Percentiles rank a stretch among this genome's conserved stretches.
These are phyloP conservation scores for Penstemon davidsonii DNA, from an alignment of 257 asterid genomes.

Conservation along the genomic window DNA sequence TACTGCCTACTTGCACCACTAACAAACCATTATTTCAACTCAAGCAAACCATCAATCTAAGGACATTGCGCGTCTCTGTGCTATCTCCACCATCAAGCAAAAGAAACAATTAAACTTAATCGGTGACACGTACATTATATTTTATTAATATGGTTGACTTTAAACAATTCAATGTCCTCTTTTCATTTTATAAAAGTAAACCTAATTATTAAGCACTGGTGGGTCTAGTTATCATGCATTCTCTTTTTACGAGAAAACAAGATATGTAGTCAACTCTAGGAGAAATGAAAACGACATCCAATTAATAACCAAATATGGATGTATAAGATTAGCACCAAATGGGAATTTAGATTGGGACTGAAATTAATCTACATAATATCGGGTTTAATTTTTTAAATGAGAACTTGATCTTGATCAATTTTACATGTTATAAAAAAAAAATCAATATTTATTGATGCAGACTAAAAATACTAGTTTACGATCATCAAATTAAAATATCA, in stretches of 20 bases:
- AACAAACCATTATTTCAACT: background rate
- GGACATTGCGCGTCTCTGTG: conserved; percentile 22
- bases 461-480: too few relatives aligned
- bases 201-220: conserved; percentile 26
- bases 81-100: conserved; percentile 26
- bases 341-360: too few relatives aligned
- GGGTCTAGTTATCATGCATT: conserved; percentile 5
- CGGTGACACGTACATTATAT: conserved; percentile 11
- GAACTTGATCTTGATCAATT: too few relatives aligned
- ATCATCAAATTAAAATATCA: too few relatives aligned
- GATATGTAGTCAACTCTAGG: conserved; percentile 10
- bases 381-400: too few relatives aligned
- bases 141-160: conserved; percentile 22
- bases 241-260: background rate
- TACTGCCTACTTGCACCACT: background rate
- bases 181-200: conserved; percentile 5
- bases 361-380: too few relatives aligned
- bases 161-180: background rate
- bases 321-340: too few relatives aligned
- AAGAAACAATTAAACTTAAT: background rate
- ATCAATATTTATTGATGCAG: too few relatives aligned
- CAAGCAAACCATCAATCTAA: background rate
- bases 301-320: background rate
- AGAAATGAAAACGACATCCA: background rate
- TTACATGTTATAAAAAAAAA: too few relatives aligned